phyloP scores from a whole-genome alignment of 441 rosid species.

The Theobroma grandiflorum region DNA sequence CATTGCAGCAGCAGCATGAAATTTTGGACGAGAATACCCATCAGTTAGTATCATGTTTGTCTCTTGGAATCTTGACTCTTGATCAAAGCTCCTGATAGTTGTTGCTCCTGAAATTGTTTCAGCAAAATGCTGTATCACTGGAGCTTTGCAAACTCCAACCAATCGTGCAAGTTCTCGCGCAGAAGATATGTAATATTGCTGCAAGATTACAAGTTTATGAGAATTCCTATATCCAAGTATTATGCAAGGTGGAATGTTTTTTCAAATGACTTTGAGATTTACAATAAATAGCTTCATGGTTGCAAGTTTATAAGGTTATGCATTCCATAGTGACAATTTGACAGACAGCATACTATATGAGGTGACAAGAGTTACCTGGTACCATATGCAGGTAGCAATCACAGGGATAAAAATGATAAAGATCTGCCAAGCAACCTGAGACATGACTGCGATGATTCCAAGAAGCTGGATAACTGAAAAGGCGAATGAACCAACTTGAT shows the following conservation, averaged over 20 bases:
- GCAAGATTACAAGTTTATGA: constrained; percentile 36
- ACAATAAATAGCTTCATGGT: not conserved
- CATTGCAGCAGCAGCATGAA: constrained; percentile 73
- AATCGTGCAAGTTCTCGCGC: constrained; percentile 86
- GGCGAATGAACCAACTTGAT: constrained; percentile 59
- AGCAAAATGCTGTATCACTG: constrained; percentile 86
- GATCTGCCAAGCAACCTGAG: constrained; percentile 79
- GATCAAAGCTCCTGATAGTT: constrained; percentile 89
- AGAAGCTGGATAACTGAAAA: constrained; percentile 62
- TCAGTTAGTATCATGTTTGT: constrained; percentile 75
- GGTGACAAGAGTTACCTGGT: constrained; percentile 51
- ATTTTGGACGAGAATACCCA: constrained; percentile 77
- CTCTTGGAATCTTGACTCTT: constrained; percentile 68
- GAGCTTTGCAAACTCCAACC: constrained; percentile 85
- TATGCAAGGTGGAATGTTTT: not conserved
- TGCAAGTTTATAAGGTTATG: not conserved
- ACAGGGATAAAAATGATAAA: constrained; percentile 65
- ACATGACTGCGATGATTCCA: constrained; percentile 71
- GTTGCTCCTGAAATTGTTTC: constrained; percentile 89
- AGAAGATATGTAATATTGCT: constrained; percentile 82
- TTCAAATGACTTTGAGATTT: not conserved
- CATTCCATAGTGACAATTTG: not conserved
- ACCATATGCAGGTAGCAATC: constrained; percentile 58
- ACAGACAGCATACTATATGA: constrained; percentile 7
- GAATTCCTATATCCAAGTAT: not conserved